Conservation (phyloP, 2,329 filamentous ascomycete species). For the Beauveria sp. region DNA sequence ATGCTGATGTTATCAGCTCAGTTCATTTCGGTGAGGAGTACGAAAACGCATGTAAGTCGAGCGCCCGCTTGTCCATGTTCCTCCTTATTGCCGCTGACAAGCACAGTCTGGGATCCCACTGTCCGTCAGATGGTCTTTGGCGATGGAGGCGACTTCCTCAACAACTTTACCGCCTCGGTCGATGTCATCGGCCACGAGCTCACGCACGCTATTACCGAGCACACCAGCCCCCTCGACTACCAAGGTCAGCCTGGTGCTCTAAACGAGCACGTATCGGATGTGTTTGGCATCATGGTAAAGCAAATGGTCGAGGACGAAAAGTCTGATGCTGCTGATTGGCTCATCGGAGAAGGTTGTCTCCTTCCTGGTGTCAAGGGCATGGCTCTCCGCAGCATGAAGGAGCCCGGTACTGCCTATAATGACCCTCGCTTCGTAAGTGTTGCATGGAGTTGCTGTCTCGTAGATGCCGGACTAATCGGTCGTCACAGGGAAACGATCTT, state of each 20-base stretch:
- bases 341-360: conserved; percentile 46
- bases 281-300: conserved; percentile 51
- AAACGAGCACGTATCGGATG: conserved; percentile 50
- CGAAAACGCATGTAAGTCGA: conserved; percentile 41
- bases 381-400: conserved; percentile 47
- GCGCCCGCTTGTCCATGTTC: not conserved
- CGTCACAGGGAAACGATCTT: conserved; percentile 41
- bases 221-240: conserved; percentile 43
- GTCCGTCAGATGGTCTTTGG: conserved; percentile 48
- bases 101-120: conserved; percentile 40
- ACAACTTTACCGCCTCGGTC: conserved; percentile 42
- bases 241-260: conserved; percentile 44
- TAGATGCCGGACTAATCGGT: not conserved
- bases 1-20: conserved; percentile 41
- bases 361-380: conserved; percentile 42
- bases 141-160: conserved; percentile 44
- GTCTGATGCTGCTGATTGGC: conserved; percentile 42
- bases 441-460: not conserved
- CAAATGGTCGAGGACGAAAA: conserved; percentile 40
- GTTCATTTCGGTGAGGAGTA: conserved; percentile 44
- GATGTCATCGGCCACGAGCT: conserved; percentile 53
- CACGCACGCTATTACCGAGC: conserved; percentile 47
- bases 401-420: conserved; percentile 44
- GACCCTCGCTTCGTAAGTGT: conserved; percentile 40
- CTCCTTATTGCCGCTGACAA: not conserved